Percentiles rank a stretch among this genome's conserved stretches.
Evolutionary conservation across 768 basidiomycete species (phyloP).

Genomic region (Multifurca ochricompacta): DNA sequence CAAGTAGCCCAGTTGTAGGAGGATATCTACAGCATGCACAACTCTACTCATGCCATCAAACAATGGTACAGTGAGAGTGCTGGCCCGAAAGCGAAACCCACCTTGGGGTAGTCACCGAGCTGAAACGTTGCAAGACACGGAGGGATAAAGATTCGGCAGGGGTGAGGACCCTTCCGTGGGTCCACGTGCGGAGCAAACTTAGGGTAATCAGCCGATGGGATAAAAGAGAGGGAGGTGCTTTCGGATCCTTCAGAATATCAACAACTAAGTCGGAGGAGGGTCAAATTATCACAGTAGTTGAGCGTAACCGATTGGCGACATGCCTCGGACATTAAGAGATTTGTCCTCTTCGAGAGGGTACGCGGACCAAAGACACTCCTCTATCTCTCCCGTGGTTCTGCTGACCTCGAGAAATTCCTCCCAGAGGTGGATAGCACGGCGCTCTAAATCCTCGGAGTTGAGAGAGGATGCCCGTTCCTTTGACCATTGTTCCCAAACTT

Average conservation of each 20-base stretch:
- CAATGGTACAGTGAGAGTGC: not conserved
- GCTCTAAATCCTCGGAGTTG: slow-evolving; percentile 30
- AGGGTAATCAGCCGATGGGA: slow-evolving; percentile 16
- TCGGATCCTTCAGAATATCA: slow-evolving; percentile 11
- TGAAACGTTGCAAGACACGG: slow-evolving; percentile 26
- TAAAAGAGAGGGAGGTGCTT: slow-evolving; percentile 8
- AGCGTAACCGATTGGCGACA: not conserved
- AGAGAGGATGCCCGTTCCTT: slow-evolving; percentile 23
- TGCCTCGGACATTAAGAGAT: slow-evolving; percentile 22
- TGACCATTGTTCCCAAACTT: slow-evolving; percentile 40
- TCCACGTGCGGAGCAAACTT: slow-evolving; percentile 17
- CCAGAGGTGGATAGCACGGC: slow-evolving; percentile 33
- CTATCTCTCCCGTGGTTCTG: slow-evolving; percentile 35
- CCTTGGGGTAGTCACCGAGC: slow-evolving; percentile 41
- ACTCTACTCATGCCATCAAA: slow-evolving; percentile 28
- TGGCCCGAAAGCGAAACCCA: slow-evolving; percentile 24
- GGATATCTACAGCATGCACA: slow-evolving; percentile 37
- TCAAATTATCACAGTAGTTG: not conserved
- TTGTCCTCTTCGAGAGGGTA: slow-evolving; percentile 31
- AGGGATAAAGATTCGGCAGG: slow-evolving; percentile 1
- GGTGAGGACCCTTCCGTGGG: slow-evolving; percentile 2
- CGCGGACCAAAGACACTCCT: slow-evolving; percentile 41
- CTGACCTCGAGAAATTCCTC: slow-evolving; percentile 35
- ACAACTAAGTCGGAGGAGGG: slow-evolving; percentile 6
- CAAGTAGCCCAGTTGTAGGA: slow-evolving; percentile 35